Evolutionary conservation across 202 grass and related monocot species (phyloP).

Genomic region (Elaeis oleifera): DNA sequence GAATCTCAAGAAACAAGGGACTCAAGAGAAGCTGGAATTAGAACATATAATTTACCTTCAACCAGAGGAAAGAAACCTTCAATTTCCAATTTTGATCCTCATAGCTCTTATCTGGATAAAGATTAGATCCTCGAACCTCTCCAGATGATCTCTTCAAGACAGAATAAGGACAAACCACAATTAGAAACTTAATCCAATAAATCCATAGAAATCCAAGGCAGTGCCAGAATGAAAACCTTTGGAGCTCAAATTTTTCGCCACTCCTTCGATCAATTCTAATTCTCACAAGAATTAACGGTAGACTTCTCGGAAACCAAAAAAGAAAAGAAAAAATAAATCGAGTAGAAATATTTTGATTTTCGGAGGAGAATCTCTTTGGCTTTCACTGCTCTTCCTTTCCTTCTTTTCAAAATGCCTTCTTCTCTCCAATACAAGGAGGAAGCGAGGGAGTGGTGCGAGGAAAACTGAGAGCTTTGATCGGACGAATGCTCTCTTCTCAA

Average conservation of each 20-base stretch:
- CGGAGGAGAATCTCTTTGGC: too few relatives aligned
- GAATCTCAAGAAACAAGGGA: too few relatives aligned
- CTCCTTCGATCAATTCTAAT: neutral
- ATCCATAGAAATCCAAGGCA: neutral
- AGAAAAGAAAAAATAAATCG: too few relatives aligned
- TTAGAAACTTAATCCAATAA: neutral
- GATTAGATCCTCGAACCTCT: too few relatives aligned
- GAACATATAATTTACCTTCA: too few relatives aligned
- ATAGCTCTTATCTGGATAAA: too few relatives aligned
- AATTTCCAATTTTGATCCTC: too few relatives aligned
- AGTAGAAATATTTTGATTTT: too few relatives aligned
- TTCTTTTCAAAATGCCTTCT: neutral
- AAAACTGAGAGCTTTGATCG: slow-evolving; percentile 1
- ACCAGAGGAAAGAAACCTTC: too few relatives aligned
- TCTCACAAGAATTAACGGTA: neutral
- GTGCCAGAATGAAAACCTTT: slow-evolving; percentile 6
- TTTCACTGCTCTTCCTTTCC: neutral
- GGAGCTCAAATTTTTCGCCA: neutral
- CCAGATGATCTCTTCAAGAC: too few relatives aligned
- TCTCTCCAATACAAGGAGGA: neutral
- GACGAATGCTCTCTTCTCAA: neutral
- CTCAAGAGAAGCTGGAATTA: too few relatives aligned
- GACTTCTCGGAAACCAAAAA: too few relatives aligned
- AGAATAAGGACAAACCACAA: neutral
- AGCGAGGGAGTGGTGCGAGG: neutral